Percentiles rank a stretch among this genome's conserved stretches.
Evolutionary conservation across 805 yeast genomes (phyloP).

Genomic region (Saccharomycopsis fibuligera): DNA sequence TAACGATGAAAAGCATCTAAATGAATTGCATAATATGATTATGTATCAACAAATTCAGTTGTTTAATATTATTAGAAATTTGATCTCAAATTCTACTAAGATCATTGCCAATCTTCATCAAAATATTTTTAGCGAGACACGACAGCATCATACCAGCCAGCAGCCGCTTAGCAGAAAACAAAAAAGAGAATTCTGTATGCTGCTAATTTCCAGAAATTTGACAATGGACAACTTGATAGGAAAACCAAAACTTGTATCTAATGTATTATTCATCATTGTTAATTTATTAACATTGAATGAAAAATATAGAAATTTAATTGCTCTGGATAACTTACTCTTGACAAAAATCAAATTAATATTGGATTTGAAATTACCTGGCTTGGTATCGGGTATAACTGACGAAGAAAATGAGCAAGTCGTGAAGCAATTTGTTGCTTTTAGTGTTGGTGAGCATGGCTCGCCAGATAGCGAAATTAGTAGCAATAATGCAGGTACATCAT

Average conservation of each 20-base stretch:
- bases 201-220: neutral
- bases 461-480: too few relatives aligned
- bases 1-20: neutral
- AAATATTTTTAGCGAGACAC: neutral
- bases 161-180: neutral
- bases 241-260: slow-evolving; percentile 10
- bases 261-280: slow-evolving; percentile 10
- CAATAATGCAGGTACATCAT: neutral
- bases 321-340: neutral
- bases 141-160: neutral
- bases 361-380: slow-evolving; percentile 3
- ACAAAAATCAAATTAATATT: neutral
- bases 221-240: slow-evolving; percentile 2
- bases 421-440: neutral
- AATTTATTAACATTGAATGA: slow-evolving; percentile 11
- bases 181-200: neutral
- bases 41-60: slow-evolving; percentile 4
- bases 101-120: neutral
- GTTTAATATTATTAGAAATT: slow-evolving; percentile 5
- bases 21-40: neutral
- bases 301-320: slow-evolving; percentile 5
- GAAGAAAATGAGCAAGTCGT: neutral
- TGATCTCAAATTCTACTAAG: neutral
- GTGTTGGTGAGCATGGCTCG: neutral
- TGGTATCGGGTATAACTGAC: neutral